phyloP scores from a whole-genome alignment of 345 rosid species.

The Gossypium australe region DNA sequence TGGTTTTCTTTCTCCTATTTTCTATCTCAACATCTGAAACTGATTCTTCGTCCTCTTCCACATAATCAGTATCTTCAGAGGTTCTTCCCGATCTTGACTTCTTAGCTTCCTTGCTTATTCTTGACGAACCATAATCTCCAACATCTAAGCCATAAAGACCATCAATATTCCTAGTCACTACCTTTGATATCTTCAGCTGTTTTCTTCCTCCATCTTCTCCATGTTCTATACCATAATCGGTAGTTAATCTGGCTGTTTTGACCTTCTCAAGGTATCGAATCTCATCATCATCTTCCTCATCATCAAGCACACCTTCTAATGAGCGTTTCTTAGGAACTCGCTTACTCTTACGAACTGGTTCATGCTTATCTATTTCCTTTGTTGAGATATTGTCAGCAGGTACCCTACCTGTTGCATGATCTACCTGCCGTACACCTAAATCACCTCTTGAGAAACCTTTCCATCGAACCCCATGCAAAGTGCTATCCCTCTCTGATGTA shows the following conservation, averaged over 20 bases:
- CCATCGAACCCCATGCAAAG: slow-evolving; percentile 37
- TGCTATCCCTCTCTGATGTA: slow-evolving; percentile 27
- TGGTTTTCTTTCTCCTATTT: slow-evolving; percentile 35
- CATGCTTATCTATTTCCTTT: slow-evolving; percentile 29
- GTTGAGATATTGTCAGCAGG: slow-evolving; percentile 22
- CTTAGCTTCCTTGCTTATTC: slow-evolving; percentile 31
- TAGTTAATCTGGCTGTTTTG: slow-evolving; percentile 26
- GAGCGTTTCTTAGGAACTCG: slow-evolving; percentile 39
- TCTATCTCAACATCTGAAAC: slow-evolving; percentile 36
- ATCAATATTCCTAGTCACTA: slow-evolving; percentile 33
- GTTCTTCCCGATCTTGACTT: slow-evolving; percentile 27
- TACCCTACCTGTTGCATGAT: slow-evolving; percentile 19
- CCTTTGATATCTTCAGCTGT: slow-evolving; percentile 37
- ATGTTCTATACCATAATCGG: slow-evolving; percentile 23
- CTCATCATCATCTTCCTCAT: slow-evolving; percentile 43
- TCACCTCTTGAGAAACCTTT: slow-evolving; percentile 32
- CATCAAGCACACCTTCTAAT: slow-evolving; percentile 35
- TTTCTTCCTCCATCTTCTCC: slow-evolving; percentile 29
- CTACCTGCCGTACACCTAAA: slow-evolving; percentile 25
- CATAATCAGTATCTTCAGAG: slow-evolving; percentile 32
- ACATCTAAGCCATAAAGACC: slow-evolving; percentile 29
- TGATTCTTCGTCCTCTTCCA: slow-evolving; percentile 37
- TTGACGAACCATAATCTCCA: slow-evolving; percentile 24
- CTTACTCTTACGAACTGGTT: slow-evolving; percentile 46
- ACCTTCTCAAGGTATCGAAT: slow-evolving; percentile 49